Evolutionary conservation across 345 rosid species (phyloP), one percentile per base, ranked within the genome.

Genomic region (Boechera stricta): DNA sequence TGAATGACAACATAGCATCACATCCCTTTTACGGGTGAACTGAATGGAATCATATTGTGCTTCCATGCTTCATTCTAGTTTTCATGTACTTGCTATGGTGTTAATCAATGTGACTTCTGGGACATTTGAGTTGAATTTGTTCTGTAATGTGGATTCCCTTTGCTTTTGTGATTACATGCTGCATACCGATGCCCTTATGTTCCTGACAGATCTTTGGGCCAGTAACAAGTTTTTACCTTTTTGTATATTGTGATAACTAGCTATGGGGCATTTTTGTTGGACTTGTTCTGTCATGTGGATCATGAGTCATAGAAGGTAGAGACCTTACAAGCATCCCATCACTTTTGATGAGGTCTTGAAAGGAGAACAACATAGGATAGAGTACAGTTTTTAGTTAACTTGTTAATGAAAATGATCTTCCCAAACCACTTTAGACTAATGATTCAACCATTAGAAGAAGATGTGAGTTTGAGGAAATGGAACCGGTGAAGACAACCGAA

Each of bases 71-170:
- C 38, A 42, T 64, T 5, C 38, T 31, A 48, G 47, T 32, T 71
- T 57, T 33, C 35, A 45, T 58, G 21, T 58, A 45, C 45, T 70
- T 29, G 32, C 6, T 56, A 7, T 55, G 52, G 54, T 56, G 24
- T 56, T 31, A 13, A 4, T 21, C 8, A 53, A 24, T 36, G 49
- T 52, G 24, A 21, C 7, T 6, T 51, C 13, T 0, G 5, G 32
- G 33, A 2, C 12, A 11, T 45, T 64, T 31, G 8, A 29, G 28
- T 31, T 48, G 44, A 5, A n/a, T n/a, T 11, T 48, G 57, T 66
- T 31, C 31, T 32, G 10, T 49, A 33, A 32, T 33, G 42, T 49
- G 58, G 29, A 28, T 15, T 18, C 5, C 65, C 4, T 36, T 60
- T 35, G 24, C 2, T 35, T 16, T 9, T 33, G 24, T 21, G 24